phyloP scores from a whole-genome alignment of 805 yeast genomes.

The Yarrowia hollandica region DNA sequence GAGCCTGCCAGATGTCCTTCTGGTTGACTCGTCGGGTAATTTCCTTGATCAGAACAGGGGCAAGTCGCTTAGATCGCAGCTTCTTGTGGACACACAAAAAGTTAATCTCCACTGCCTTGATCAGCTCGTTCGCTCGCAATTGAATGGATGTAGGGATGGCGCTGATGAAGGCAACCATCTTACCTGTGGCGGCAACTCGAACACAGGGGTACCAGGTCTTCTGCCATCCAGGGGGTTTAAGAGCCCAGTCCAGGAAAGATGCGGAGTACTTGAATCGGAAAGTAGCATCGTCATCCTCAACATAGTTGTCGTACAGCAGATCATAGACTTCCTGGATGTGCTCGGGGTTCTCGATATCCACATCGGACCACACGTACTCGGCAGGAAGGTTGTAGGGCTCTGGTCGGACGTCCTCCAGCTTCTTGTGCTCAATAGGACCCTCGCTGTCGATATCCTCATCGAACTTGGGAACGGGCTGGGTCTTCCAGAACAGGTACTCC shows the following conservation, averaged over 20 bases:
- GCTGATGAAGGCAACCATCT: slow-evolving; percentile 86
- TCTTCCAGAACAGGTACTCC: slow-evolving; percentile 95
- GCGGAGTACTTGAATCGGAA: slow-evolving; percentile 88
- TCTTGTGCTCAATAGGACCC: slow-evolving; percentile 75
- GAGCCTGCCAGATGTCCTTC: slow-evolving; percentile 88
- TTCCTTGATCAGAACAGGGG: slow-evolving; percentile 92
- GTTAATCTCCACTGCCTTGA: slow-evolving; percentile 73
- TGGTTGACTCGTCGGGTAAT: slow-evolving; percentile 89
- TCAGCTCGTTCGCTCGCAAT: slow-evolving; percentile 54
- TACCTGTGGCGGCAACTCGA: slow-evolving; percentile 71
- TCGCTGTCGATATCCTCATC: slow-evolving; percentile 66
- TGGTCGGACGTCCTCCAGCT: slow-evolving; percentile 70
- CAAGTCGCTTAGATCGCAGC: slow-evolving; percentile 85
- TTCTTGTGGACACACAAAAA: slow-evolving; percentile 93
- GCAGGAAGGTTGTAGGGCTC: slow-evolving; percentile 67
- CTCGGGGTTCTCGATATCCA: slow-evolving; percentile 57
- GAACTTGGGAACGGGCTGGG: slow-evolving; percentile 88
- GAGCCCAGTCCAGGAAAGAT: slow-evolving; percentile 86
- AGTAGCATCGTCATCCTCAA: slow-evolving; percentile 89
- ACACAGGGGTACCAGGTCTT: slow-evolving; percentile 93
- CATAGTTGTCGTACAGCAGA: slow-evolving; percentile 83
- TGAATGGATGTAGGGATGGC: slow-evolving; percentile 78
- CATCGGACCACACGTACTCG: slow-evolving; percentile 86
- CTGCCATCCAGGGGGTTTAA: slow-evolving; percentile 90
- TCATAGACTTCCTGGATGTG: slow-evolving; percentile 77